Percentiles rank a stretch among this genome's conserved stretches.
Evolutionary conservation across 805 yeast genomes (phyloP).

Genomic region (Starmerella stellata): DNA sequence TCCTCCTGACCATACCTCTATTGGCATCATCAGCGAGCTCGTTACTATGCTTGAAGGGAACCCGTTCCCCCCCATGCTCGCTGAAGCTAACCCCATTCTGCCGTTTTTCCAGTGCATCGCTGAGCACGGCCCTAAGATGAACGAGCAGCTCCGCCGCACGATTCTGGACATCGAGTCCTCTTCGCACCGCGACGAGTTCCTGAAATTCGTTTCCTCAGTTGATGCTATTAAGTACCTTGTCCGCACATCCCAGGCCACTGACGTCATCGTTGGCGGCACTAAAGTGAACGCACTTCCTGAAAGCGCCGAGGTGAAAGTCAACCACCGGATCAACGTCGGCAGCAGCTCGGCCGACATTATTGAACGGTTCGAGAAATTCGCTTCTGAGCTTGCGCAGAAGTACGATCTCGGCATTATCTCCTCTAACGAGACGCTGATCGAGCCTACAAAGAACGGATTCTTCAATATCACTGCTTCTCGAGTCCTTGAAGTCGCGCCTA

Average conservation of each 20-base stretch:
- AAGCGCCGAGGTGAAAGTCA: conserved; percentile 33
- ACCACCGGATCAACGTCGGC: conserved; percentile 49
- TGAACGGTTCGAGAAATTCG: conserved; percentile 22
- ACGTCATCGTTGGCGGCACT: conserved; percentile 51
- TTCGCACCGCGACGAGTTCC: conserved; percentile 7
- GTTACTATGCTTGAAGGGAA: conserved; percentile 38
- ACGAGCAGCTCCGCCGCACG: conserved; percentile 10
- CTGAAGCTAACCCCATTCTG: conserved; percentile 42
- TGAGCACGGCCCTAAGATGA: conserved; percentile 16
- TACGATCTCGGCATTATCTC: conserved; percentile 33
- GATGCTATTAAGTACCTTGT: conserved; percentile 26
- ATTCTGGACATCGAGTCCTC: conserved; percentile 11
- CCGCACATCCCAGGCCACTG: conserved; percentile 50
- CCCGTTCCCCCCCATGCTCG: conserved; percentile 36
- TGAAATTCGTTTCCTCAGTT: conserved; percentile 10
- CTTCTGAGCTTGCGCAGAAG: conserved; percentile 29
- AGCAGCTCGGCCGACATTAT: conserved; percentile 30
- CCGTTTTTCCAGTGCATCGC: conserved; percentile 46
- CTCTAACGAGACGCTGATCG: conserved; percentile 20
- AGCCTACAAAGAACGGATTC: conserved; percentile 24
- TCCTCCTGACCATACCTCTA: conserved; percentile 68
- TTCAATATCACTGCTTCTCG: conserved; percentile 24
- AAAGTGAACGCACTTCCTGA: conserved; percentile 69
- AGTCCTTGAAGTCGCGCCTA: conserved; percentile 35
- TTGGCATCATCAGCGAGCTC: conserved; percentile 53